Evolutionary conservation across 345 rosid genomes (phyloP).

Genomic region (Corymbia maculata): DNA sequence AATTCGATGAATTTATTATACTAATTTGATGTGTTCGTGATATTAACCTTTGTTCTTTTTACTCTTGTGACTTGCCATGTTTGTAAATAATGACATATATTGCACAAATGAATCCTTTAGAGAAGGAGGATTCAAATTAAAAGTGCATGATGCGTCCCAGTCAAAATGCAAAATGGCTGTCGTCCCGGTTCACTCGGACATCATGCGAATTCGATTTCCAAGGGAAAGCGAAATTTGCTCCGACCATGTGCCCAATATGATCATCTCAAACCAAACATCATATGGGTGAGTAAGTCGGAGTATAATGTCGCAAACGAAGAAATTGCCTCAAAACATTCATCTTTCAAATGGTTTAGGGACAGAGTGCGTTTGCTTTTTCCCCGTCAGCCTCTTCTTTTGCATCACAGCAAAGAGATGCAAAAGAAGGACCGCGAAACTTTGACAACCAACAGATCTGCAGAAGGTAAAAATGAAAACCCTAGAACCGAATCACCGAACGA

Average conservation of each 20-base stretch:
- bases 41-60: too few relatives aligned
- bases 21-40: too few relatives aligned
- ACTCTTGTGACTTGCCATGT: background rate
- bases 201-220: background rate
- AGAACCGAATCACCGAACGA: background rate
- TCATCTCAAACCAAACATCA: background rate
- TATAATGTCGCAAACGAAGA: constrained; percentile 7
- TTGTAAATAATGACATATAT: background rate
- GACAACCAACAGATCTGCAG: background rate
- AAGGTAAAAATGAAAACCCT: background rate
- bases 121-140: background rate
- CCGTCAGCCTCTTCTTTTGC: background rate
- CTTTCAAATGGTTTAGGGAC: background rate
- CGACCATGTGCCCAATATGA: constrained; percentile 1
- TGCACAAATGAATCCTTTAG: too few relatives aligned
- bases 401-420: background rate
- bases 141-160: background rate
- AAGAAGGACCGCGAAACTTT: background rate
- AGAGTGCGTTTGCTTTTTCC: constrained; percentile 11
- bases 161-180: background rate
- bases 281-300: constrained; percentile 3
- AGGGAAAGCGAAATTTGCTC: background rate
- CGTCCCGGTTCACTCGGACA: background rate
- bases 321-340: constrained; percentile 10
- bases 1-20: too few relatives aligned